Base-by-base conservation (phyloP, 1,284 basidiomycete species). In the Pholiota adiposa region DNA sequence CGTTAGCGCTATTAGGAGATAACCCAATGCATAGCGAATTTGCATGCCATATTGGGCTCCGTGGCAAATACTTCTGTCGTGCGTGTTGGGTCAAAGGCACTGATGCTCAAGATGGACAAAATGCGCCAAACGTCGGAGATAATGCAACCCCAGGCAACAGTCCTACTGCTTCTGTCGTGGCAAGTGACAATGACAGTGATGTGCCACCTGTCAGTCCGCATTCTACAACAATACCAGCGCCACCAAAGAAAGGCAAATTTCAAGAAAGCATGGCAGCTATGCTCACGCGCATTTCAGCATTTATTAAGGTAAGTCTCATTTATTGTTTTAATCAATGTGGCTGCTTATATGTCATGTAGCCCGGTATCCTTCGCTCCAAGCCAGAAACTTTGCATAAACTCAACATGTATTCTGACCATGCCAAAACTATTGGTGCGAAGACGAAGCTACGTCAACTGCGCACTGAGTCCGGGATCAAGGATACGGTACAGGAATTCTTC, bases 171-270 rank as follows among this genome's bases (percentile, higher is more conserved):
- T 54, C 51, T 2, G 40, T 18, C 6, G 14, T 34, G 41, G 46
- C 23, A 14, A 34, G 38, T 21, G 25, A 58, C 29, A 34, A 19
- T 12, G 33, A 38, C 27, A 31, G 29, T 31, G n/a, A n/a, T n/a
- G n/a, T 31, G 29, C 29, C 29, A 11, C 29, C 29, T 31, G 29
- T 31, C 29, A 31, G 29, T 31, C 5, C 29, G 29, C 4, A 31
- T 31, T 11, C 29, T 4, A 11, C 5, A 4, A 31, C 11, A 31
- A 4, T 11, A 31, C 29, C 29, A 11, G 4, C 29, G 29, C 29
- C 29, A 31, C 29, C 29, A 31, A 81, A 78, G 77, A 0, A 80
- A 80, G 59, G n/a, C 60, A 75, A 76, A 54, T 81, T 76, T 76
- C 79, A 80, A 52, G 70, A 77, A 38, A 27, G 27, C 1, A 56